These are phyloP conservation scores for Suillus sp. DNA, from an alignment of 768 basidiomycete genomes.

Conservation along the genomic window DNA sequence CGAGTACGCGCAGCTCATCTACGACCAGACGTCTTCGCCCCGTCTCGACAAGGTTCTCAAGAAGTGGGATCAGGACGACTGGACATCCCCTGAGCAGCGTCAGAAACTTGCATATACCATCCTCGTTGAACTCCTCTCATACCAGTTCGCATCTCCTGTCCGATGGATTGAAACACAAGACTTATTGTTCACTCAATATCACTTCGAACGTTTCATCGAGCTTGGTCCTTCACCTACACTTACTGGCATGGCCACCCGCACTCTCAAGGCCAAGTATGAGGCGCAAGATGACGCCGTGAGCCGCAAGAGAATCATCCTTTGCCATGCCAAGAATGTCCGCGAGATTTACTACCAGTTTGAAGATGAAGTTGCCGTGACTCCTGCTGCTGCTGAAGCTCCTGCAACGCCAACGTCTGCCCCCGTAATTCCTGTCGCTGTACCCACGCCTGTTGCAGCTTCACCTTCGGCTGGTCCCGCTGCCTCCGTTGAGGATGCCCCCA, in stretches of 20 bases:
- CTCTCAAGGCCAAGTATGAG: constrained; percentile 94
- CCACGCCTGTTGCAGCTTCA: constrained; percentile 44
- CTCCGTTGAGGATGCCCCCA: constrained; percentile 84
- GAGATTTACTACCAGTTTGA: constrained; percentile 99
- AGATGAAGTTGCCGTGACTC: constrained; percentile 64
- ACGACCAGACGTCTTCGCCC: constrained; percentile 95
- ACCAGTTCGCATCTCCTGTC: constrained; percentile 98
- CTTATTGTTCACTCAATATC: constrained; percentile 81
- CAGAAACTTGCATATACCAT: constrained; percentile 95
- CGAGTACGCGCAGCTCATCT: constrained; percentile 92
- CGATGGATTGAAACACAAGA: constrained; percentile 99
- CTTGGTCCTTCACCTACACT: constrained; percentile 96
- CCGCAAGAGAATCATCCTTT: constrained; percentile 78
- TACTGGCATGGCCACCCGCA: constrained; percentile 91
- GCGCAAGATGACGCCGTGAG: constrained; percentile 81
- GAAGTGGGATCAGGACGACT: constrained; percentile 90
- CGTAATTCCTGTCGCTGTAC: constrained; percentile 42
- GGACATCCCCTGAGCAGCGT: constrained; percentile 79
- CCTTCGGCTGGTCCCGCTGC: constrained; percentile 65
- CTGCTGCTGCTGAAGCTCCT: constrained; percentile 33
- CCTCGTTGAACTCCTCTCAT: constrained; percentile 94
- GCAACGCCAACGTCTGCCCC: constrained; percentile 39
- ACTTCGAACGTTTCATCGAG: constrained; percentile 93
- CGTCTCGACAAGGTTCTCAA: constrained; percentile 93
- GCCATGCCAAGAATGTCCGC: constrained; percentile 93